Base-by-base conservation (phyloP, 2,329 filamentous ascomycete species). In the Penicillium frequentans region DNA sequence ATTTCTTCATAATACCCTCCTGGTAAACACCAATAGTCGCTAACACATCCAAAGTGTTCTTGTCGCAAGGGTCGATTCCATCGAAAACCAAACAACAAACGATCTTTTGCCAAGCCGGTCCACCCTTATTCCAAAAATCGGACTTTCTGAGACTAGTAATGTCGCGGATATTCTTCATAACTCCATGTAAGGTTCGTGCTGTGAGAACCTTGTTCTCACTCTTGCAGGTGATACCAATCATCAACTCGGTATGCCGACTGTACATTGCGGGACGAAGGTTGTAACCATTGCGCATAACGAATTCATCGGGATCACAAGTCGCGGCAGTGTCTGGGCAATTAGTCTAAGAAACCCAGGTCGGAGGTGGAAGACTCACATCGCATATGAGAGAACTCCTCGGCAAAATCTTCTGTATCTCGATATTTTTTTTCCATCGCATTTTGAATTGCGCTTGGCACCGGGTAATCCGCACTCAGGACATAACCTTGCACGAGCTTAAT, bases 101-200 rank as follows among this genome's bases (percentile, higher is more conserved):
- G 23, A 59, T 59, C 46, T 59, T 59, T 23, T 59, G 57, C 57
- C 57, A 59, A 24, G 57, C 54, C 33, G 57, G 57, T 10, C 57
- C 57, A 46, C 57, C 57, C 10, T 55, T 52, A 13, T 55, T 51
- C 57, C 57, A 59, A 29, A 59, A 59, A 10, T 51, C 49, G n/a
- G 57, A 56, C 42, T 56, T 56, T 24, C 52, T 54, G 27, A 59
- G 49, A 35, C 53, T 59, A 7, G 52, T 48, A 16, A 59, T 59
- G 37, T 59, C 53, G 21, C 57, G 53, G 9, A 59, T 54, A 21
- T 59, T 59, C 29, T 59, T 50, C 57, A 59, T 56, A n/a, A 59
- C 57, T 8, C 53, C 54, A 35, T 59, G 57, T 19, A 59, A 45
- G 7, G 57, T 59, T 19, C 53, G 51, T 6, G 57, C 54, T 3